phyloP scores from a whole-genome alignment of 192 early-diverging fungal species.

The Linderina pennispora region DNA sequence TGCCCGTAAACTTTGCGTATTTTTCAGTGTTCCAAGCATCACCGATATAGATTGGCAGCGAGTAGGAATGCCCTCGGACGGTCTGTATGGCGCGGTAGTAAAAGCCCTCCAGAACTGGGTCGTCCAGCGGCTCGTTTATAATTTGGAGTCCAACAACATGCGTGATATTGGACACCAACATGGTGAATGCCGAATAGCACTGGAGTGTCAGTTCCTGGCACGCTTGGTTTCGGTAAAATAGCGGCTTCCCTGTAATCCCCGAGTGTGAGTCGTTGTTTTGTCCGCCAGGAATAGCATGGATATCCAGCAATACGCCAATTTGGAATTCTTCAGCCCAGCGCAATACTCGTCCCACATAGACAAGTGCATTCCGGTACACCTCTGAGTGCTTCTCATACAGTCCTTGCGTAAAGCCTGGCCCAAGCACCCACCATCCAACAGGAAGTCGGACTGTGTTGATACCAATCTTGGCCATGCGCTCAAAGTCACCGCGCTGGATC shows the following conservation, averaged over 20 bases:
- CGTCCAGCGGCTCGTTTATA: slow-evolving; percentile 8
- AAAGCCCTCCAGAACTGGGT: slow-evolving; percentile 3
- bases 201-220: slow-evolving; percentile 6
- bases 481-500: slow-evolving; percentile 11
- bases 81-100: slow-evolving; percentile 1
- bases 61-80: neutral
- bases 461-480: slow-evolving; percentile 5
- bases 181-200: neutral
- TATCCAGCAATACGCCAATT: slow-evolving; percentile 7
- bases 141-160: slow-evolving; percentile 7
- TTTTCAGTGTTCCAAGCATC: slow-evolving; percentile 7
- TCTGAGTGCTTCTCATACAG: neutral
- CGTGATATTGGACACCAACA: slow-evolving; percentile 3
- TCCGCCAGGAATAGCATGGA: slow-evolving; percentile 7
- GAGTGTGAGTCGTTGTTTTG: slow-evolving; percentile 12
- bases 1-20: neutral
- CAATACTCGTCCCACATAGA: slow-evolving; percentile 1
- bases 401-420: neutral
- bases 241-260: slow-evolving; percentile 1
- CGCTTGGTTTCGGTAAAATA: neutral
- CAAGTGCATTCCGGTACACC: neutral
- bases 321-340: slow-evolving; percentile 8
- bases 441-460: slow-evolving; percentile 11
- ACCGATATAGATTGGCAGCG: slow-evolving; percentile 5
- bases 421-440: slow-evolving; percentile 9